Percentiles rank a stretch among this genome's conserved stretches.
These are phyloP conservation scores for Talaromyces nanjingensis DNA, from an alignment of 495 filamentous ascomycete species.

Conservation along the genomic window DNA sequence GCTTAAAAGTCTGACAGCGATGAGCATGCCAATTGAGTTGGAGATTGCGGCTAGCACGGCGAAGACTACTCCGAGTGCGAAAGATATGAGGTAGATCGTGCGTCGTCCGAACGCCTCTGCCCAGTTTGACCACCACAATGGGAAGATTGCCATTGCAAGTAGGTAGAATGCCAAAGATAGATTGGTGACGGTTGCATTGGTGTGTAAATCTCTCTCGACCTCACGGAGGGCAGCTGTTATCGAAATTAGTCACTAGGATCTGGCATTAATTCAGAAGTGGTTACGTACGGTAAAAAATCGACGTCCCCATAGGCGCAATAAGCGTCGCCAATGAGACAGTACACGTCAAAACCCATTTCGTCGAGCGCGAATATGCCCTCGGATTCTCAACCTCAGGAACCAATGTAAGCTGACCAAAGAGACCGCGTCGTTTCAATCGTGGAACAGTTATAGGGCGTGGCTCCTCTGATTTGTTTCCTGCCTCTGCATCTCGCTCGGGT, in stretches of 20 bases:
- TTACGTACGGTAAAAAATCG: conserved; percentile 61
- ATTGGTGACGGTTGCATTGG: conserved; percentile 56
- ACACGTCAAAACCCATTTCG: conserved; percentile 69
- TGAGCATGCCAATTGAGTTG: conserved; percentile 64
- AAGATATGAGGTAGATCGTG: conserved; percentile 68
- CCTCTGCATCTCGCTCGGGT: not conserved
- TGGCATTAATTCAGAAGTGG: not conserved
- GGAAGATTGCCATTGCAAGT: conserved; percentile 70
- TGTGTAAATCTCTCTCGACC: conserved; percentile 49
- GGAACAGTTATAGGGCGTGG: conserved; percentile 8
- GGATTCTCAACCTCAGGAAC: conserved; percentile 6
- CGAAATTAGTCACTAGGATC: not conserved
- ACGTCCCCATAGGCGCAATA: conserved; percentile 69
- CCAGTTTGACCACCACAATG: conserved; percentile 77
- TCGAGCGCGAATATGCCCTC: conserved; percentile 16
- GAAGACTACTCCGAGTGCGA: conserved; percentile 60
- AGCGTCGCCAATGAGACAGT: conserved; percentile 59
- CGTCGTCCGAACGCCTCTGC: conserved; percentile 65
- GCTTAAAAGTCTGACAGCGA: conserved; percentile 65
- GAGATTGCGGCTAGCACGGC: conserved; percentile 56
- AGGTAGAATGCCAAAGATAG: conserved; percentile 69
- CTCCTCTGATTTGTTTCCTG: not conserved
- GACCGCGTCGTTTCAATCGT: not conserved
- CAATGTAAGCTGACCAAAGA: not conserved
- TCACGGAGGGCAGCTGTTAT: conserved; percentile 51